Conservation (phyloP, 345 rosid species). For the Lumnitzera racemosa region DNA sequence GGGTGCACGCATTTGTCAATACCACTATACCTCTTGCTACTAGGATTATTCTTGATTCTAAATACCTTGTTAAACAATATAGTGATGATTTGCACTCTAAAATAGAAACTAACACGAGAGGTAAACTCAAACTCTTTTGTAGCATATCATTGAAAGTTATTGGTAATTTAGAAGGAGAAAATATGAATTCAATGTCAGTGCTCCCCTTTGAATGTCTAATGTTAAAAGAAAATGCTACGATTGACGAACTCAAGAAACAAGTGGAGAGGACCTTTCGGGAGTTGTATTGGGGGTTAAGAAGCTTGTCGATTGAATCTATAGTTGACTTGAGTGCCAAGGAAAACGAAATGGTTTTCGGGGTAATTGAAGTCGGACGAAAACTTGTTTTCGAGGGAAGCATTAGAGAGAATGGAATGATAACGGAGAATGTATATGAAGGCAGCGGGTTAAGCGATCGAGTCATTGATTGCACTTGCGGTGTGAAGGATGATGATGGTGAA, state of each 20-base stretch:
- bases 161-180: conserved; percentile 7
- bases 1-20: conserved; percentile 23
- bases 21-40: conserved; percentile 47
- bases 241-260: conserved; percentile 50
- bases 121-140: conserved; percentile 47
- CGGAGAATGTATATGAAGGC: conserved; percentile 21
- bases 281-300: conserved; percentile 61
- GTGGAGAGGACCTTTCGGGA: conserved; percentile 62
- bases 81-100: conserved; percentile 15
- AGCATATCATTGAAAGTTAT: conserved; percentile 30
- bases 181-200: conserved; percentile 14
- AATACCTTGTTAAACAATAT: conserved; percentile 63
- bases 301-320: conserved; percentile 31
- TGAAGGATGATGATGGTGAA: conserved; percentile 77
- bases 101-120: conserved; percentile 23
- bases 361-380: conserved; percentile 36
- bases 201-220: conserved; percentile 58
- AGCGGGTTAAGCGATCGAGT: conserved; percentile 14
- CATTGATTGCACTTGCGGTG: conserved; percentile 67
- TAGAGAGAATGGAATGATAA: conserved; percentile 16
- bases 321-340: conserved; percentile 32
- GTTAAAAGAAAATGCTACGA: conserved; percentile 49
- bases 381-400: conserved; percentile 42
- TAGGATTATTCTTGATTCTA: conserved; percentile 67
- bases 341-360: conserved; percentile 27